Conservation (phyloP, 192 early-diverging fungal genomes). For the Oehlia diaphana region DNA sequence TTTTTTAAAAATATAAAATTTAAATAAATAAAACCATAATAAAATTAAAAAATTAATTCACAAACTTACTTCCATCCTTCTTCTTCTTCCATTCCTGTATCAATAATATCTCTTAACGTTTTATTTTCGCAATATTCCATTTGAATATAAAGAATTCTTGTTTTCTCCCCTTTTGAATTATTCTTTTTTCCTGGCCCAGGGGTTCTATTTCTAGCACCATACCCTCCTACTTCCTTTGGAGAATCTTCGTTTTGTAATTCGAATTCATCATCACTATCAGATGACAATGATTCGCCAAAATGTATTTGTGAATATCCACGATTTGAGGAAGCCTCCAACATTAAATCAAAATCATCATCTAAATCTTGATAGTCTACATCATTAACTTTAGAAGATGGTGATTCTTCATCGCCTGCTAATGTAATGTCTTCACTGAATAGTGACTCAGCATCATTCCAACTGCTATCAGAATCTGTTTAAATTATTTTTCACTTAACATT, state of each 20-base stretch:
- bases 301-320: slow-evolving; percentile 19
- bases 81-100: slow-evolving; percentile 74
- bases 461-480: slow-evolving; percentile 38
- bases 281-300: not conserved
- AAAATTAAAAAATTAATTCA: not conserved
- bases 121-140: slow-evolving; percentile 99
- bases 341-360: slow-evolving; percentile 43
- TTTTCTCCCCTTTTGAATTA: slow-evolving; percentile 23
- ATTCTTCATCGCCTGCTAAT: slow-evolving; percentile 28
- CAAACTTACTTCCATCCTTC: slow-evolving; percentile 62
- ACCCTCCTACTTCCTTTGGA: not conserved
- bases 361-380: slow-evolving; percentile 31
- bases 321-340: slow-evolving; percentile 39
- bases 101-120: slow-evolving; percentile 82
- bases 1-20: not conserved
- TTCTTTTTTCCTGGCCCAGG: slow-evolving; percentile 12
- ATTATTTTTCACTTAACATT: too few species aligned
- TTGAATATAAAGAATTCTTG: slow-evolving; percentile 85
- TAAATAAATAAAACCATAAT: not conserved
- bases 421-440: slow-evolving; percentile 26
- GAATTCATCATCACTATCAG: not conserved
- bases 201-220: not conserved
- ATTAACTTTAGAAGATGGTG: slow-evolving; percentile 15
- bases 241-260: slow-evolving; percentile 3
- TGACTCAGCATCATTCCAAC: slow-evolving; percentile 35